Percentiles rank a stretch among this genome's conserved stretches.
Conservation (phyloP, 306 rosid genomes). For the Macrotyloma uniflorum region DNA sequence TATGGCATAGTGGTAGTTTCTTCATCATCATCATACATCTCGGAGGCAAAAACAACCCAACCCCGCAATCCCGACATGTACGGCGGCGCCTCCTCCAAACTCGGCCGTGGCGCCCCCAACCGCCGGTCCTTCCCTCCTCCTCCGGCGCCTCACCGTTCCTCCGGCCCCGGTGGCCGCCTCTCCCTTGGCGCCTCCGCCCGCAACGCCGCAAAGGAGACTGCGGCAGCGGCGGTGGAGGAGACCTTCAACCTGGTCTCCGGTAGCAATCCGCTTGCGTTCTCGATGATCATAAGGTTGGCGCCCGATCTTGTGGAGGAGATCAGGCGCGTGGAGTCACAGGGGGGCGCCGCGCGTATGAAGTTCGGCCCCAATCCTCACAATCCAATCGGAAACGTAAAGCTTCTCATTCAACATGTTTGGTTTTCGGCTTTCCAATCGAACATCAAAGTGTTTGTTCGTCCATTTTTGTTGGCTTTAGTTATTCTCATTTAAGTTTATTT, state of each 20-base stretch:
- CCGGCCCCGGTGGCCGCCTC: constrained; percentile 57
- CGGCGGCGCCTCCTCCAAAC: constrained; percentile 80
- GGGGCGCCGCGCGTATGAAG: constrained; percentile 81
- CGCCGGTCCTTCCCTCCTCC: constrained; percentile 59
- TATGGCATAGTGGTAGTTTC: neutral
- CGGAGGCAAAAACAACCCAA: neutral
- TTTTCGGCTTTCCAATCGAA: constrained; percentile 15
- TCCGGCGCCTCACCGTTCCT: constrained; percentile 57
- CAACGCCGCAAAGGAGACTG: constrained; percentile 38
- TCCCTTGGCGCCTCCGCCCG: constrained; percentile 64
- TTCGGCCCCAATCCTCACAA: constrained; percentile 62
- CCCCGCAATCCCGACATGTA: constrained; percentile 58
- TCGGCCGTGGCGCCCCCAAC: constrained; percentile 81
- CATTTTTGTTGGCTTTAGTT: neutral
- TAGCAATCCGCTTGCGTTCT: constrained; percentile 69
- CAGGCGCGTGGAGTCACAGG: constrained; percentile 88
- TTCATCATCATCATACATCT: neutral
- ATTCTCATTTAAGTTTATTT: neutral
- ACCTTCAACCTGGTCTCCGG: constrained; percentile 74
- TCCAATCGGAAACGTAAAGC: constrained; percentile 73
- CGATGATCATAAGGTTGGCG: constrained; percentile 77
- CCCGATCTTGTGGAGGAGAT: constrained; percentile 94
- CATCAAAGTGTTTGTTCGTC: constrained; percentile 6
- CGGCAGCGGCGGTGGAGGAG: constrained; percentile 71
- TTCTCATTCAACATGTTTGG: neutral